Evolutionary conservation across 2,329 filamentous ascomycete genomes (phyloP).

Genomic region (Didymella lethalis): DNA sequence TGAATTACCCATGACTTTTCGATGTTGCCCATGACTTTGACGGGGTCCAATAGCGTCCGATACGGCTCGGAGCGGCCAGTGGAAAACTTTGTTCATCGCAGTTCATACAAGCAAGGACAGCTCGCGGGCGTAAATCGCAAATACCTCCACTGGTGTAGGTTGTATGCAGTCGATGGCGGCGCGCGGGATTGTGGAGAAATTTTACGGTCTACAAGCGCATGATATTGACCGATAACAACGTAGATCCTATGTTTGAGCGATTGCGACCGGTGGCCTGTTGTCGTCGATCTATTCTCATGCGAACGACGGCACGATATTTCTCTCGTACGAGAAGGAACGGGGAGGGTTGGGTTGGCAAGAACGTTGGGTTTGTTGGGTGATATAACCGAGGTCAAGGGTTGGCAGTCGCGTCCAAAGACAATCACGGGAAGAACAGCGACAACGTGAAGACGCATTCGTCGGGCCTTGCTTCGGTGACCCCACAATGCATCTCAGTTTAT

Average conservation of each 20-base stretch:
- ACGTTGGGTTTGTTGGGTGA: neutral
- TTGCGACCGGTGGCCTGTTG: neutral
- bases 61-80: neutral
- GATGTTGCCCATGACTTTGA: neutral
- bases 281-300: neutral
- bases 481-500: neutral
- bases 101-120: neutral
- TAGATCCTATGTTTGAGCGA: neutral
- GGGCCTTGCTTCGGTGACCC: neutral
- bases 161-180: neutral
- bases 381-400: neutral
- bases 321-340: neutral
- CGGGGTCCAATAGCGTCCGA: neutral
- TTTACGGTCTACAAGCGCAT: neutral
- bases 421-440: neutral
- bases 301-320: neutral
- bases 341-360: neutral
- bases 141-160: neutral
- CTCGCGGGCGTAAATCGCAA: neutral
- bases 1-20: neutral
- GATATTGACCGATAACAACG: neutral
- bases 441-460: neutral
- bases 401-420: neutral
- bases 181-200: neutral
- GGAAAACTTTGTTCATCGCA: neutral